Evolutionary conservation across 225 moss, liverwort and hornwort genomes (phyloP).

Genomic region (Marchantia paleacea): DNA sequence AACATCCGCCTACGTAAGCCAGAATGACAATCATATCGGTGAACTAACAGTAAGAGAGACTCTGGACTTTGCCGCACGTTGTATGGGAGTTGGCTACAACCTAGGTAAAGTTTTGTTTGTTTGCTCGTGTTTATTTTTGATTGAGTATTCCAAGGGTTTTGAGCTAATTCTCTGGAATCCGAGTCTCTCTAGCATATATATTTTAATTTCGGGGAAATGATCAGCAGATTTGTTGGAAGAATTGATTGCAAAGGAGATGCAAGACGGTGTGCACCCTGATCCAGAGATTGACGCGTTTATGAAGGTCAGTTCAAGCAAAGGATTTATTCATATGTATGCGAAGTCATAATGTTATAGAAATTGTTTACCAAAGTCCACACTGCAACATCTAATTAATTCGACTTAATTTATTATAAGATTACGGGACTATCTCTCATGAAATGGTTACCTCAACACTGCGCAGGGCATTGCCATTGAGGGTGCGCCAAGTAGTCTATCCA

Average conservation of each 20-base stretch:
- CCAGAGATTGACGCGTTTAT: slow-evolving; percentile 43
- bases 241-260: slow-evolving; percentile 31
- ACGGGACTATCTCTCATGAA: background rate
- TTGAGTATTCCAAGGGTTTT: too few species aligned
- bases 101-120: slow-evolving; percentile 19
- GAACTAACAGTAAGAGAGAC: slow-evolving; percentile 57
- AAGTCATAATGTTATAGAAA: background rate
- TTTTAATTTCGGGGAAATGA: too few species aligned
- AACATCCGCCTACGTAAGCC: slow-evolving; percentile 46
- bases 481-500: slow-evolving; percentile 19
- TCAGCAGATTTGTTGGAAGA: slow-evolving; percentile 35
- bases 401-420: background rate
- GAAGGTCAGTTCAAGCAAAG: slow-evolving; percentile 31
- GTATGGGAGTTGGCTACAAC: slow-evolving; percentile 49
- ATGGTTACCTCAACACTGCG: background rate
- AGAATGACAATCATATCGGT: slow-evolving; percentile 50
- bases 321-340: background rate
- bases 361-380: background rate
- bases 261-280: slow-evolving; percentile 31
- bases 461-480: slow-evolving; percentile 38
- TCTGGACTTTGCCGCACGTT: slow-evolving; percentile 49
- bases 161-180: too few species aligned
- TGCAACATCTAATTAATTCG: too few species aligned
- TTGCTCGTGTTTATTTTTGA: too few species aligned
- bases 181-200: too few species aligned